Percentiles rank a stretch among this genome's conserved stretches.
These are phyloP conservation scores for Pelargonium australe DNA, from an alignment of 441 rosid species.

Conservation along the genomic window DNA sequence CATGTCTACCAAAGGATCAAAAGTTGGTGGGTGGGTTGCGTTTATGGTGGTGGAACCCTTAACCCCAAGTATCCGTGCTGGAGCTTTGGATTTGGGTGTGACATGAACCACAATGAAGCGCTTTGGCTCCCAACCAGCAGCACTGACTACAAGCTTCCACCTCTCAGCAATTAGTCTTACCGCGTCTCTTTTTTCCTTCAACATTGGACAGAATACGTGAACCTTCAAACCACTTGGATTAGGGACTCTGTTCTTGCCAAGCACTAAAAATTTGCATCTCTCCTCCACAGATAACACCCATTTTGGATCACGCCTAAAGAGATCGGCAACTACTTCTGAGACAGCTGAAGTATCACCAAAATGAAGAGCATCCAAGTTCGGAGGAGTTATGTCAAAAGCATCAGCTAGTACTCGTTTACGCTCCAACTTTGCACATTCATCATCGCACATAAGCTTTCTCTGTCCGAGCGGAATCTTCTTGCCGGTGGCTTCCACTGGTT, in stretches of 20 bases:
- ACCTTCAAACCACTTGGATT: conserved; percentile 52
- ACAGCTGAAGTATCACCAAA: conserved; percentile 71
- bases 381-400: conserved; percentile 81
- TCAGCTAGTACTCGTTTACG: conserved; percentile 89
- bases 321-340: conserved; percentile 68
- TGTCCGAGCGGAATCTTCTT: conserved; percentile 74
- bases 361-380: conserved; percentile 82
- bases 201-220: conserved; percentile 93
- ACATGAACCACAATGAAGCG: conserved; percentile 76
- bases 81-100: conserved; percentile 72
- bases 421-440: conserved; percentile 86
- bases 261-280: conserved; percentile 87
- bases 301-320: conserved; percentile 85
- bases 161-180: conserved; percentile 82
- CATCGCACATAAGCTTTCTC: conserved; percentile 85
- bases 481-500: conserved; percentile 55
- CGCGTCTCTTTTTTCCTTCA: conserved; percentile 90
- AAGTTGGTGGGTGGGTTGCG: conserved; percentile 47
- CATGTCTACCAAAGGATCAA: conserved; percentile 85
- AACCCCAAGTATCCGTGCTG: conserved; percentile 66
- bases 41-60: conserved; percentile 48
- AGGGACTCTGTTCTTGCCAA: conserved; percentile 67
- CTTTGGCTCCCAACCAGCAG: conserved; percentile 98
- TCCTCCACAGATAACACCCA: conserved; percentile 94
- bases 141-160: conserved; percentile 76